A percentile compares a stretch with the other conserved stretches of the same genome.
Conservation (phyloP, 371 early-diverging fungal genomes). For the Mortierella sp. region DNA sequence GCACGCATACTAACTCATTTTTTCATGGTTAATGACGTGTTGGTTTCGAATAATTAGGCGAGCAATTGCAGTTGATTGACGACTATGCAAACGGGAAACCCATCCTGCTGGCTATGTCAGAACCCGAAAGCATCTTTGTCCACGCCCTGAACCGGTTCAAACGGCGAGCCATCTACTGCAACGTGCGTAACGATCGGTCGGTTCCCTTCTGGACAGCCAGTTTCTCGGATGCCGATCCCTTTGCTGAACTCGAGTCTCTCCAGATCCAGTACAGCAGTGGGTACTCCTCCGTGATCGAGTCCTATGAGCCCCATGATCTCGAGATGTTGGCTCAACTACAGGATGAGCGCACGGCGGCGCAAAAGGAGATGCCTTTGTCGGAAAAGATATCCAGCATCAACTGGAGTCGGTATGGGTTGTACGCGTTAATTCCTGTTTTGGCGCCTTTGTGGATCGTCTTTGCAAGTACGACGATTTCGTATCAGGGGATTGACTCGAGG, state of each 20-base stretch:
- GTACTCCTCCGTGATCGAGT: slow-evolving; percentile 52
- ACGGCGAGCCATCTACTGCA: slow-evolving; percentile 72
- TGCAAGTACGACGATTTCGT: slow-evolving; percentile 40
- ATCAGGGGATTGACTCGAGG: slow-evolving; percentile 40
- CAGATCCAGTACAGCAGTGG: slow-evolving; percentile 56
- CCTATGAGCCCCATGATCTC: slow-evolving; percentile 33
- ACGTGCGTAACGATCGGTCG: slow-evolving; percentile 77
- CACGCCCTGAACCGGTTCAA: slow-evolving; percentile 68
- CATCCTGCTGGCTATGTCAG: slow-evolving; percentile 72
- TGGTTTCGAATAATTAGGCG: slow-evolving; percentile 38
- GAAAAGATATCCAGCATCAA: slow-evolving; percentile 34
- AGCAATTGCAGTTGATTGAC: slow-evolving; percentile 70
- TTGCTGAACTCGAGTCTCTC: slow-evolving; percentile 59
- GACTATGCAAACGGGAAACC: slow-evolving; percentile 60
- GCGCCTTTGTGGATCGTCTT: slow-evolving; percentile 46
- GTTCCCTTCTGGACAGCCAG: slow-evolving; percentile 81
- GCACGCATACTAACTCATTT: no score
- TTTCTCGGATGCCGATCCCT: slow-evolving; percentile 67
- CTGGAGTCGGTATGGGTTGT: slow-evolving; percentile 37
- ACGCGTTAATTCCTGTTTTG: slow-evolving; percentile 40
- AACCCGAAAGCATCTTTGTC: slow-evolving; percentile 72
- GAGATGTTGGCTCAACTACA: slow-evolving; percentile 22
- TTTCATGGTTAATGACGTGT: background rate
- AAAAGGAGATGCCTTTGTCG: slow-evolving; percentile 18
- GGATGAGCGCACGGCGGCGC: slow-evolving; percentile 12